Base-by-base conservation (phyloP, 2,329 filamentous ascomycete species). In the Grosmannia clavigera region DNA sequence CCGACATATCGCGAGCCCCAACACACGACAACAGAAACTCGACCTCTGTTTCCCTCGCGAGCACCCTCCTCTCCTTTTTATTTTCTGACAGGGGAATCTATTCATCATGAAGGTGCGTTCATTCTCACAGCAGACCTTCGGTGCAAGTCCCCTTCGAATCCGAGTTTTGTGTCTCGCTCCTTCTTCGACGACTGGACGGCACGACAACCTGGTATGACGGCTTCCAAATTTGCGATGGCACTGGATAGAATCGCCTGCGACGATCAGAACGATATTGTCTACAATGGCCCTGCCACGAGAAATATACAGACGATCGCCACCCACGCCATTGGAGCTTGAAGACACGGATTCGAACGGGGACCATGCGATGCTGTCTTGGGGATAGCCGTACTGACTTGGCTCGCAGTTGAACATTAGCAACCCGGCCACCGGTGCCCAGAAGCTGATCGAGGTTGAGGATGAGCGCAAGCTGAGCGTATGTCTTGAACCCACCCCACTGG, bases 361-460 rank as follows among this genome's bases (percentile, higher is more conserved):
- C 53, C 12, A 14, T 16, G n/a, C 3, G 22, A 11, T 9, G 3
- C 22, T 43, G 35, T 16, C 35, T n/a, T 56, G 3, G 31, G 19
- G 35, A 19, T 27, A 22, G 22, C 12, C 25, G 65, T 62, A 68
- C 74, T 77, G 65, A 77, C 69, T 55, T 52, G 25, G 9, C 50
- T 3, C 64, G 19, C 43, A 81, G 81, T 77, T 84, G 78, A 84
- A 84, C 81, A 82, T 84, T 73, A 81, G 78, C 71, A 95, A 92
- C 87, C 94, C 94, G 81, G 90, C 92, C 86, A 97, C 97, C 82
- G 94, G 94, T 86, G 94, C 91, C 75, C 94, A 99, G 81, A 99
- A 99, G 85, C 85, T 99, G 76, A 87, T 99, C 82, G 95, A 99
- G 71, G 81, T 99, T 72, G 94, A 99, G 75, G 95, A 99, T 88